phyloP scores from a whole-genome alignment of 225 moss, liverwort and hornwort genomes.

The Rhytidiadelphus loreus region DNA sequence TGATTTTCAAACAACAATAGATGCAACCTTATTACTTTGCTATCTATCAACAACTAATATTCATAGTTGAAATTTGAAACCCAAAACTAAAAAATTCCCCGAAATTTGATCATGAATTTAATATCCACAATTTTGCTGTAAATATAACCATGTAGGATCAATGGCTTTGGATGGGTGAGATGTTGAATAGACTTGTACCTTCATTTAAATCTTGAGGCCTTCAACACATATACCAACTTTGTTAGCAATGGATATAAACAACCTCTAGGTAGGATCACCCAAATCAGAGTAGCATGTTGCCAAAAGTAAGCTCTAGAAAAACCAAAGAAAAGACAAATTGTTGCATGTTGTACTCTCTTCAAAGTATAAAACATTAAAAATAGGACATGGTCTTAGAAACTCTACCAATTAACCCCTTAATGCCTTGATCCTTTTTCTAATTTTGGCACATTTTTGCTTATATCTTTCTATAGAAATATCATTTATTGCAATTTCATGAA shows the following conservation, averaged over 20 bases:
- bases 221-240: background rate
- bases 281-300: accelerated
- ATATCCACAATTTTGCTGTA: background rate
- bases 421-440: no score
- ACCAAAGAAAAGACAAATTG: background rate
- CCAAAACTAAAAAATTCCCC: background rate
- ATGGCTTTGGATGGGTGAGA: accelerated
- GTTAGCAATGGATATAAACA: accelerated
- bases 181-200: background rate
- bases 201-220: background rate
- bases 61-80: background rate
- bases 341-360: background rate
- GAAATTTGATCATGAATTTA: background rate
- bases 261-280: accelerated
- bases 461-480: no score
- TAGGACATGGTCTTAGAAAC: background rate
- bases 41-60: background rate
- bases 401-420: background rate
- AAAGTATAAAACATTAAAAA: no score
- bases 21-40: background rate
- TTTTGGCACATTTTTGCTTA: no score
- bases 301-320: accelerated
- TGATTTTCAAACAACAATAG: background rate
- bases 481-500: no score
- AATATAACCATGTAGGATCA: background rate